A percentile compares a stretch with the other conserved stretches of the same genome.
Evolutionary conservation across 2,329 filamentous ascomycete genomes (phyloP).

Genomic region (Neonectria coccinea): DNA sequence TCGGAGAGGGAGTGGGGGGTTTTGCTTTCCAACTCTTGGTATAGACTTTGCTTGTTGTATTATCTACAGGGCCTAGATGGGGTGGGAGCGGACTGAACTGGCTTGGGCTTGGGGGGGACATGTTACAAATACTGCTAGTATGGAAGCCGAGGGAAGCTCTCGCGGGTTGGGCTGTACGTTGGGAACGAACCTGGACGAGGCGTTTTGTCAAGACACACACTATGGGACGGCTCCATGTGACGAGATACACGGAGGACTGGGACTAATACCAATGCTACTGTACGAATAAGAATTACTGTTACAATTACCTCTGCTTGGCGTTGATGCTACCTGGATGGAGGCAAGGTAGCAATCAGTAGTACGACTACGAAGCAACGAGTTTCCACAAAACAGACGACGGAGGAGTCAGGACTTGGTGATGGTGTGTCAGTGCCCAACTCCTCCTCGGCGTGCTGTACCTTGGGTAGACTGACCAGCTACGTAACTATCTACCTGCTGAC

Average conservation of each 20-base stretch:
- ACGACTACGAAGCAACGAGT: not conserved
- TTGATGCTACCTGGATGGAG: not conserved
- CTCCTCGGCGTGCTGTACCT: not conserved
- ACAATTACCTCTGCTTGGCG: not conserved
- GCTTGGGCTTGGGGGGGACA: slow-evolving; percentile 10
- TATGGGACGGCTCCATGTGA: slow-evolving; percentile 17
- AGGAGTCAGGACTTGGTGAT: slow-evolving; percentile 13
- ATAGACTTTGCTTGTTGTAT: slow-evolving; percentile 40
- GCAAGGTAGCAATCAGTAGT: not conserved
- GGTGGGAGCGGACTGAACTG: slow-evolving; percentile 31
- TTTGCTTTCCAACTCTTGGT: slow-evolving; percentile 36
- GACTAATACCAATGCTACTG: slow-evolving; percentile 32
- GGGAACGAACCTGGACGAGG: slow-evolving; percentile 38
- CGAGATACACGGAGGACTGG: slow-evolving; percentile 25
- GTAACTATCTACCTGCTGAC: not conserved
- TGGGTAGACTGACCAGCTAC: not conserved
- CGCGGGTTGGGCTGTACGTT: slow-evolving; percentile 36
- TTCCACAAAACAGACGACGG: slow-evolving; percentile 11
- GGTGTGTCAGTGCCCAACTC: slow-evolving; percentile 39
- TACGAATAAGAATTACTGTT: slow-evolving; percentile 31
- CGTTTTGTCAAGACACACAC: slow-evolving; percentile 37
- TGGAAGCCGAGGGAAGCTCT: slow-evolving; percentile 35
- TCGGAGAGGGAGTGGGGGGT: slow-evolving; percentile 31
- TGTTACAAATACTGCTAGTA: slow-evolving; percentile 22
- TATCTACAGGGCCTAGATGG: slow-evolving; percentile 40